Evolutionary conservation across 2,329 filamentous ascomycete genomes (phyloP).

Genomic region (Cladosporium cucumerinum): DNA sequence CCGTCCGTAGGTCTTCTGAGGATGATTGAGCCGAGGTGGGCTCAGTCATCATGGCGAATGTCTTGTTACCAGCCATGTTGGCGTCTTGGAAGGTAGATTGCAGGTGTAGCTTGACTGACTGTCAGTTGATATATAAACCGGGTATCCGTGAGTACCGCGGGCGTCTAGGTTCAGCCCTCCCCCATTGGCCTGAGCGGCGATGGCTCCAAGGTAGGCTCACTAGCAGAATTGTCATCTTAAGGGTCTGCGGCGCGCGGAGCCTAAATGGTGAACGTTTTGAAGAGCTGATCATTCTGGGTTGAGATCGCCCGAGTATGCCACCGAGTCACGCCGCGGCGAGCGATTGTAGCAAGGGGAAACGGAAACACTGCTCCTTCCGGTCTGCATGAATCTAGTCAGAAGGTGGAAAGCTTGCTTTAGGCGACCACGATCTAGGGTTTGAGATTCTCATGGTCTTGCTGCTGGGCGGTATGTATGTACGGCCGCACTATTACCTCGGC

Average conservation of each 20-base stretch:
- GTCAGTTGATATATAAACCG: not conserved
- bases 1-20: not conserved
- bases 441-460: not conserved
- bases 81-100: not conserved
- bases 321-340: not conserved
- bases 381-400: not conserved
- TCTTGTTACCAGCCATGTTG: not conserved
- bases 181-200: not conserved
- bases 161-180: not conserved
- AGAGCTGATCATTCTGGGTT: not conserved
- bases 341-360: not conserved
- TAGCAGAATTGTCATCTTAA: not conserved
- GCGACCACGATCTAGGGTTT: not conserved
- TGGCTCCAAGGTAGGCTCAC: not conserved
- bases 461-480: not conserved
- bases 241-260: not conserved
- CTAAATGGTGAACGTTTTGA: not conserved
- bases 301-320: not conserved
- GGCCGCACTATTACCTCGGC: not conserved
- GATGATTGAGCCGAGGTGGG: not conserved
- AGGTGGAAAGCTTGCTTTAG: not conserved
- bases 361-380: not conserved
- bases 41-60: not conserved
- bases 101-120: not conserved
- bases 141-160: not conserved